Conservation (phyloP, 2,329 filamentous ascomycete species). For the Xylariales sp. region DNA sequence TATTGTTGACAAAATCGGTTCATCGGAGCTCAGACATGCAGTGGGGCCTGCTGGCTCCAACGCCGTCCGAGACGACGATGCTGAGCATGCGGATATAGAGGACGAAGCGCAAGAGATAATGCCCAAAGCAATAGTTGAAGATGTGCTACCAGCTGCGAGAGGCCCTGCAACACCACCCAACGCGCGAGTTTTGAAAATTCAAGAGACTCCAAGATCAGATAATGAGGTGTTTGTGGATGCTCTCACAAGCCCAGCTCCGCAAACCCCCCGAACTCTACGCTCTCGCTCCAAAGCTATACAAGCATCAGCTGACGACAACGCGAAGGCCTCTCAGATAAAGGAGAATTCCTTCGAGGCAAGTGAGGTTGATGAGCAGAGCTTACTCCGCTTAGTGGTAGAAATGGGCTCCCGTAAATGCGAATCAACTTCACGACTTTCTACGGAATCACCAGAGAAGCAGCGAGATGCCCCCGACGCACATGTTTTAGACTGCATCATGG, state of each 20-base stretch:
- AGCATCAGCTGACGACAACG: neutral
- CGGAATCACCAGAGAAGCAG: constrained; percentile 5
- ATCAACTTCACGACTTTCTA: constrained; percentile 16
- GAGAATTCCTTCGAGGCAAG: constrained; percentile 26
- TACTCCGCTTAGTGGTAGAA: constrained; percentile 45
- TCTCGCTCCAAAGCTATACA: constrained; percentile 1
- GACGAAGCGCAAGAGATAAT: constrained; percentile 3
- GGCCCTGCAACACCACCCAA: constrained; percentile 12
- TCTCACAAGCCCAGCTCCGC: constrained; percentile 34
- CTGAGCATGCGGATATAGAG: constrained; percentile 6
- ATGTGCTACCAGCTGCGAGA: constrained; percentile 2
- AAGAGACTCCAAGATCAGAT: constrained; percentile 37
- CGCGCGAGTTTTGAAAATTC: constrained; percentile 12
- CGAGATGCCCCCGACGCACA: constrained; percentile 5
- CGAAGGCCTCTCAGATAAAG: constrained; percentile 10
- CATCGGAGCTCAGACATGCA: neutral
- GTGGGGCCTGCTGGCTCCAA: neutral
- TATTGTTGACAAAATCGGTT: neutral
- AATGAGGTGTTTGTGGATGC: constrained; percentile 48
- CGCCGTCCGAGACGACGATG: constrained; percentile 1
- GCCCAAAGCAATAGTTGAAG: neutral
- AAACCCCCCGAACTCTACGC: constrained; percentile 16
- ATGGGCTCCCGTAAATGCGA: constrained; percentile 37
- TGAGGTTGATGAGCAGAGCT: constrained; percentile 39
- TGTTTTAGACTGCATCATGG: constrained; percentile 18